phyloP scores from a whole-genome alignment of 371 early-diverging fungal species.

The Blakeslea trispora region DNA sequence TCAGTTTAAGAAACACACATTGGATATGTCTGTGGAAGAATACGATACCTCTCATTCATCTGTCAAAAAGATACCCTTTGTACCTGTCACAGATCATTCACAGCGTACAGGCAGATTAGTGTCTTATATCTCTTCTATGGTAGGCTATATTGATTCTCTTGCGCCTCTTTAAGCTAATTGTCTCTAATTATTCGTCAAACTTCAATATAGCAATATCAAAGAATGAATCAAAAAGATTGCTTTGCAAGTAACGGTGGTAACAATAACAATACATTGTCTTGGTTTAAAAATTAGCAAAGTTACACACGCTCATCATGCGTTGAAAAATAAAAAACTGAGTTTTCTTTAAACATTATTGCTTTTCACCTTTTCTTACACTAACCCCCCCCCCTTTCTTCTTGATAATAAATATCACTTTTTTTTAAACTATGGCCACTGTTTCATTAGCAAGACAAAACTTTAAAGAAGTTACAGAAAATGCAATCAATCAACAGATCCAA shows the following conservation, averaged over 20 bases:
- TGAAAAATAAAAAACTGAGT: not conserved
- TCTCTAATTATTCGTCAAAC: too few species aligned
- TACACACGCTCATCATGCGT: not conserved
- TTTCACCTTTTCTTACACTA: constrained; percentile 7
- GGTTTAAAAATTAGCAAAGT: not conserved
- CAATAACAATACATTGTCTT: too few species aligned
- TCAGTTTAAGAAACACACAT: not conserved
- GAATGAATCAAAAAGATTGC: constrained; percentile 15
- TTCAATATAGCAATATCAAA: constrained; percentile 10
- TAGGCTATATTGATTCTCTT: constrained; percentile 6
- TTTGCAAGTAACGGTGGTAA: too few species aligned
- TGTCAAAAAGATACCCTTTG: not conserved
- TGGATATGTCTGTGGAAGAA: not conserved
- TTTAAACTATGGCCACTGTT: constrained; percentile 5
- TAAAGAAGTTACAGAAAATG: constrained; percentile 53
- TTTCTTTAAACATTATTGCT: not conserved
- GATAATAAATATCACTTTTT: not conserved
- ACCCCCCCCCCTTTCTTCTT: too few species aligned
- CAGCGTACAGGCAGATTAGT: constrained; percentile 19
- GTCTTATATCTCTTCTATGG: constrained; percentile 22
- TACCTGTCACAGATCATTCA: constrained; percentile 18
- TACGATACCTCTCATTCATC: too few species aligned
- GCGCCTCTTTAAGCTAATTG: too few species aligned
- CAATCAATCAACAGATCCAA: constrained; percentile 58
- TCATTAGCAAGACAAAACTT: constrained; percentile 66